phyloP scores from a whole-genome alignment of 2,329 filamentous ascomycete genomes.

The Lecanicillium sp. region DNA sequence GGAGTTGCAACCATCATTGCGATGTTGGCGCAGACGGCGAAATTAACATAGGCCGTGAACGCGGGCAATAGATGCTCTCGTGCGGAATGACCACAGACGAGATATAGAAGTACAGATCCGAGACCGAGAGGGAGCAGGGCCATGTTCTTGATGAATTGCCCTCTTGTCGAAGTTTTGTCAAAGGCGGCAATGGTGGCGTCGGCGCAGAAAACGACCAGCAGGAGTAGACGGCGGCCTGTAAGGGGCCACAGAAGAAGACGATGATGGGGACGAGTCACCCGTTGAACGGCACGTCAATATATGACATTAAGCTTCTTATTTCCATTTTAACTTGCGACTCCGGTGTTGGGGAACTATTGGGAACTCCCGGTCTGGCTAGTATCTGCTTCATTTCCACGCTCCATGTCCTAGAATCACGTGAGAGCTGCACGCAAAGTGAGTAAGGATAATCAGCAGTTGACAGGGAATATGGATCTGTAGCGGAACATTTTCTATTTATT shows the following conservation, averaged over 20 bases:
- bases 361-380: no score
- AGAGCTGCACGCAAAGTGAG: no score
- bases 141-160: conserved; percentile 2
- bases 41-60: conserved; percentile 12
- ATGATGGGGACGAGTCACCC: conserved; percentile 12
- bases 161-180: conserved; percentile 7
- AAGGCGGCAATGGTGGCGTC: conserved; percentile 3
- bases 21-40: conserved; percentile 10
- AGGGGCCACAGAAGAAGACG: conserved; percentile 5
- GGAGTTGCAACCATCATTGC: conserved; percentile 10
- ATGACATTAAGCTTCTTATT: no score
- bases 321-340: no score
- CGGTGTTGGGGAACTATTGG: no score
- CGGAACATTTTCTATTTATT: no score
- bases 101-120: conserved; percentile 9
- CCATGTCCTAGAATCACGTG: no score
- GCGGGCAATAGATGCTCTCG: conserved; percentile 6
- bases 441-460: no score
- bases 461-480: no score
- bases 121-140: conserved; percentile 11
- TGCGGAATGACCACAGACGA: not conserved
- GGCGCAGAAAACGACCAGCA: conserved; percentile 3
- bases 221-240: conserved; percentile 7
- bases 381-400: no score
- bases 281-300: conserved; percentile 14